phyloP scores from a whole-genome alignment of 2,329 filamentous ascomycete genomes.

The Chalaropsis thielavioides region DNA sequence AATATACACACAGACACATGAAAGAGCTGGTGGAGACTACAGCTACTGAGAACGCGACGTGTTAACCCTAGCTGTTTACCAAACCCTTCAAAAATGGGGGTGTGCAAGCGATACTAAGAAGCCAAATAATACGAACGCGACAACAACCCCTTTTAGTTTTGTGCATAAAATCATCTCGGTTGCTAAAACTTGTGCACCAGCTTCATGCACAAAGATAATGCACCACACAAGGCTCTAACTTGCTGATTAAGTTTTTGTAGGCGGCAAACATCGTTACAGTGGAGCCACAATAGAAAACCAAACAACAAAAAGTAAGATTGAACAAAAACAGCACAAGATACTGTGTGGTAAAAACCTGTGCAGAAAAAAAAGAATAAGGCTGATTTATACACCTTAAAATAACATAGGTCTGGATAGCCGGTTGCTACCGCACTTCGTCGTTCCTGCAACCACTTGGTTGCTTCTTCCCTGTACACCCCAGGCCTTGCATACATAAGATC shows the following conservation, averaged over 20 bases:
- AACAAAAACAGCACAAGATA: constrained; percentile 15
- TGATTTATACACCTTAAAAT: constrained; percentile 9
- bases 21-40: background rate
- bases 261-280: background rate
- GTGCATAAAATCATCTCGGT: background rate
- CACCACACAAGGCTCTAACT: background rate
- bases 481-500: background rate
- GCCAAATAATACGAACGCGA: too few species aligned
- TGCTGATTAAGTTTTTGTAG: background rate
- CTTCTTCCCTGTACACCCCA: background rate
- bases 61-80: background rate
- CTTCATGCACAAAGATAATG: background rate
- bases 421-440: background rate
- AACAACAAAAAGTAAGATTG: constrained; percentile 17
- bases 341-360: background rate
- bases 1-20: background rate
- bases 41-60: background rate
- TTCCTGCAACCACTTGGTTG: constrained; percentile 1
- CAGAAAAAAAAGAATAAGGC: constrained; percentile 9
- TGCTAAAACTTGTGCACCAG: background rate
- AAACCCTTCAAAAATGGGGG: background rate
- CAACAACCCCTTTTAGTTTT: background rate
- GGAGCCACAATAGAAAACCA: background rate
- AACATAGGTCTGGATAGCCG: background rate
- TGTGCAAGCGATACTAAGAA: too few species aligned